phyloP scores from a whole-genome alignment of 129 eudicot genomes.

The Pulicaria dysenterica region DNA sequence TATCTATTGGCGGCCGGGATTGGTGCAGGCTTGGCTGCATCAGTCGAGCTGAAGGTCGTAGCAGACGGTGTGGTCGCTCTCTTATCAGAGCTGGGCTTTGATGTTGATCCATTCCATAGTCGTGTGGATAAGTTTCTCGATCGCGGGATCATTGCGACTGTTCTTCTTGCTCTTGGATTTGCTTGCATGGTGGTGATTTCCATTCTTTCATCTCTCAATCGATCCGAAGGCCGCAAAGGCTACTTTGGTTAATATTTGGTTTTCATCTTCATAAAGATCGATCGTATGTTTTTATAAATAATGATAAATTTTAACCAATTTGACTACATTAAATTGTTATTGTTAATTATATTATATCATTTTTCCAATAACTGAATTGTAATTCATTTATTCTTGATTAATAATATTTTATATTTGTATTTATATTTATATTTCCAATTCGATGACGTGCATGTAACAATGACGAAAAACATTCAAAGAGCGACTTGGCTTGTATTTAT shows the following conservation, averaged over 20 bases:
- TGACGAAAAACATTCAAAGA: too few relatives aligned
- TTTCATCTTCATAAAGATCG: too few relatives aligned
- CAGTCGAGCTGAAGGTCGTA: conserved; percentile 31
- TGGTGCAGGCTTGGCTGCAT: conserved; percentile 54
- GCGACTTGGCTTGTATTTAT: too few relatives aligned
- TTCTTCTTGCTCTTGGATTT: conserved; percentile 42
- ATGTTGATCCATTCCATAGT: not conserved
- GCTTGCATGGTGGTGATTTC: conserved; percentile 39
- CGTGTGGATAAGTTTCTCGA: conserved; percentile 25
- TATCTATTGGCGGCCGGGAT: conserved; percentile 48
- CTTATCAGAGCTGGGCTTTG: not conserved
- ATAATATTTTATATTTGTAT: too few relatives aligned
- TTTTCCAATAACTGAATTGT: too few relatives aligned
- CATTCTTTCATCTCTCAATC: conserved; percentile 34
- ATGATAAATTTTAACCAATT: too few relatives aligned
- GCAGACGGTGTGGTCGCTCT: not conserved
- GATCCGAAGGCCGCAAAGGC: not conserved
- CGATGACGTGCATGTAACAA: too few relatives aligned
- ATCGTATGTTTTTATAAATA: too few relatives aligned
- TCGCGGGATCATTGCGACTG: conserved; percentile 32
- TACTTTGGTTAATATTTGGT: not conserved
- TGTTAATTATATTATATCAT: too few relatives aligned
- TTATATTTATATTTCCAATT: too few relatives aligned
- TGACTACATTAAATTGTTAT: too few relatives aligned
- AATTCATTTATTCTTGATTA: too few relatives aligned